Base-by-base conservation (phyloP, 192 early-diverging fungal genomes). In the Coemansia sp. region DNA sequence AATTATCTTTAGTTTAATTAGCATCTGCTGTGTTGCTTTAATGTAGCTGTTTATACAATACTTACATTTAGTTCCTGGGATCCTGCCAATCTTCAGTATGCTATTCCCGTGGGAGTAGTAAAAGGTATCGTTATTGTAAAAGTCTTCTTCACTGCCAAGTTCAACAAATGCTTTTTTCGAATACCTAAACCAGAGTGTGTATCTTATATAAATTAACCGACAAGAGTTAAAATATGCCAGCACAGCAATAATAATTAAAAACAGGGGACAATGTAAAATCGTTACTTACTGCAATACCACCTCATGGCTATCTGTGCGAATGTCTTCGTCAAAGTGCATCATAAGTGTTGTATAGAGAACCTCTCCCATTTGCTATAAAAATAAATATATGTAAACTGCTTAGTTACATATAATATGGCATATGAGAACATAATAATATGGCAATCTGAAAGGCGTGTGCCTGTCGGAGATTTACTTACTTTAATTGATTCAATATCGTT, bases 331-430 rank as follows among this genome's bases (percentile, higher is more conserved):
- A 53, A 72, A 81, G 11, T 36, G 57, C 24, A 63, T 51, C 59
- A 81, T 61, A 39, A 75, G 24, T 2, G 58, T 62, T 3, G 75
- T 54, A 27, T 81, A 75, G 11, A 81, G 53, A 1, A 72, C 66
- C 52, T 81, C 78, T 0, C 73, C 73, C 27, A 69, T 54, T 64
- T 72, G 78, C 78, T 80, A 80, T 53, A 72, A 10, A 25, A 56
- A 50, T 61, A 46, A 51, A 11, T 8, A 42, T 36, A 56, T 21
- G 9, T 63, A 31, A 20, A 29, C 1, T 31, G 29, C 20, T 42
- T 3, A 23, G 7, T 30, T 4, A 21, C 17, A 6, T 8, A n/a
- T 9, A 6, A 6, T 21, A 24, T 29, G 19, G 25, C 14, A 59
- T 59, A 59, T 59, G 20, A 33, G 30, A 36, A 36, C 23, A 22